A percentile compares a stretch with the other conserved stretches of the same genome.
Conservation (phyloP, 176 grass and related monocot genomes). For the Oryza officinalis region DNA sequence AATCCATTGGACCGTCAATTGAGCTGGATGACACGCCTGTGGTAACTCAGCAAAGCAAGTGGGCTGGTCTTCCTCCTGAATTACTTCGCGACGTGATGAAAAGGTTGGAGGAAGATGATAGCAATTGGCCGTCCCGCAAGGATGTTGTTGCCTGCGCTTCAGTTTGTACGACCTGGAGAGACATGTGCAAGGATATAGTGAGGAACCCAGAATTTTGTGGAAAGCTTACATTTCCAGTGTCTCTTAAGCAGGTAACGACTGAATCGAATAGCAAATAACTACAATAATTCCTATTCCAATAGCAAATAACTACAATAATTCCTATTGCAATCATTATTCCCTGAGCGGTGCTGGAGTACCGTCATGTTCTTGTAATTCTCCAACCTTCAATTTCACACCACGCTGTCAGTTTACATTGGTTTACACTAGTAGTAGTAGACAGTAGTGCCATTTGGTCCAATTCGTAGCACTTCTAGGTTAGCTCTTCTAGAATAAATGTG, state of each 20-base stretch:
- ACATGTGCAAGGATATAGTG: constrained; percentile 87
- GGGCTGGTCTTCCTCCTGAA: constrained; percentile 79
- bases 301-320: not conserved
- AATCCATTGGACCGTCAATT: constrained; percentile 46
- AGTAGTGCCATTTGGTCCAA: not conserved
- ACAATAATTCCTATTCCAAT: not conserved
- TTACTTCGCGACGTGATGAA: constrained; percentile 72
- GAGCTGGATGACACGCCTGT: constrained; percentile 41
- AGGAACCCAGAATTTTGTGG: constrained; percentile 76
- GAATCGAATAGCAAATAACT: not conserved
- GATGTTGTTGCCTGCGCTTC: constrained; percentile 81
- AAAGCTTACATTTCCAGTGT: constrained; percentile 88
- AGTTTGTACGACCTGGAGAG: constrained; percentile 76
- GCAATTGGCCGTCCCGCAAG: constrained; percentile 79
- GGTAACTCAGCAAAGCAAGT: constrained; percentile 40
- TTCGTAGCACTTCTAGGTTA: not conserved
- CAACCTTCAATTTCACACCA: not conserved
- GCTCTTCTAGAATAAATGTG: not conserved
- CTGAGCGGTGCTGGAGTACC: not conserved
- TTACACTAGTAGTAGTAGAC: not conserved
- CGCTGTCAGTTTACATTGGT: not conserved
- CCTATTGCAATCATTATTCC: not conserved
- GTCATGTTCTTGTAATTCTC: not conserved
- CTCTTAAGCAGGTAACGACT: constrained; percentile 82
- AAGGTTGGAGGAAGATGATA: constrained; percentile 73